Evolutionary conservation across 176 grass and related monocot species (phyloP), one percentile per base, ranked within the genome.

Genomic region (Saccharum spontaneum): DNA sequence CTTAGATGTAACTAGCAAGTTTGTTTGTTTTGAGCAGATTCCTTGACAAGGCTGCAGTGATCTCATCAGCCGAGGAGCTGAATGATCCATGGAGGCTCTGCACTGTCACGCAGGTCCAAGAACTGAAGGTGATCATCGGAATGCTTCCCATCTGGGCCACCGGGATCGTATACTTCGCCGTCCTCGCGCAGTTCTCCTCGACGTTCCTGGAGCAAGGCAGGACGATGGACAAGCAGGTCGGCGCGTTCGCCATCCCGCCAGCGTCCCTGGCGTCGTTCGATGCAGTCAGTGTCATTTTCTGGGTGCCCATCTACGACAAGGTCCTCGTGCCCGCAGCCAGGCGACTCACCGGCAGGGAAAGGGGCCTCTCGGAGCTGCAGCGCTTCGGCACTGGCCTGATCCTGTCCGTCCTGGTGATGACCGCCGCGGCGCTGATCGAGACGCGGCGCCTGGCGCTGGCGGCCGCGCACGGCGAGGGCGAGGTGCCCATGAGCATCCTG

Each of bases 161-260:
- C 5, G 89, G 82, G 26, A 94, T 94, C 79, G 76, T 97, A 3
- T 97, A 83, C 67, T 94, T 89, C 4, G 73, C 92, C 13, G 94
- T 97, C 4, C 90, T 92, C 62, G 89, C 94, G 57, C 94, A 97
- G 79, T 94, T 87, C 66, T 97, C 94, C 23, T 88, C 89, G 10
- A 97, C 93, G 83, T 97, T 94, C 77, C 71, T 97, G 38, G 94
- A 97, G 54, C 94, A 97, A 77, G 94, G 92, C 20, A 90, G 90
- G 86, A 84, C 82, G 30, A 85, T 97, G 76, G 63, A 94, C 83
- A 85, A 59, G 44, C 22, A 0, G 16, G 62, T 97, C 28, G 89
- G 89, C 38, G 49, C 80, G 31, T 87, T 97, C 72, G 64, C 87
- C 67, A 89, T 97, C 43, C 94, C 94, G 5, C 87, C 94, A 12